phyloP scores from a whole-genome alignment of 2,329 filamentous ascomycete genomes.

The Pseudogymnoascus sp. region DNA sequence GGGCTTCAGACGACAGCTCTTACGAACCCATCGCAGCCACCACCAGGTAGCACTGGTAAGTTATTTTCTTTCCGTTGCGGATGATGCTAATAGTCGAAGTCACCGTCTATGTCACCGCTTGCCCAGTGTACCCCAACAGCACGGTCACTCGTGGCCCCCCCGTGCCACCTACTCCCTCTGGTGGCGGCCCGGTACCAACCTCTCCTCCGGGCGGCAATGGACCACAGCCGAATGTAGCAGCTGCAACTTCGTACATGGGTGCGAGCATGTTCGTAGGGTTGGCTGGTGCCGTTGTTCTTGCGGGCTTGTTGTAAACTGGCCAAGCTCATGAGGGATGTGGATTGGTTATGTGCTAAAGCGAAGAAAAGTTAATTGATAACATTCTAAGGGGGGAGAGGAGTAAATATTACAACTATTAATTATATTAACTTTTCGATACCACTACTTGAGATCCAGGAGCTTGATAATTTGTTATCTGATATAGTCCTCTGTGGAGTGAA shows the following conservation, averaged over 20 bases:
- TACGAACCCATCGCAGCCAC: neutral
- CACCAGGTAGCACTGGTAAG: neutral
- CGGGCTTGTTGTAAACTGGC: neutral
- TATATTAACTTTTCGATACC: neutral
- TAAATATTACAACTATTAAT: neutral
- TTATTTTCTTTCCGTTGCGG: neutral
- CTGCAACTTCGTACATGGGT: neutral
- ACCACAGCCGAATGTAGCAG: neutral
- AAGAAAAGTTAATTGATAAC: neutral
- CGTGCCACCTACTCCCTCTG: neutral
- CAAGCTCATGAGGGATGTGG: neutral
- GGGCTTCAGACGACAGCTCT: neutral
- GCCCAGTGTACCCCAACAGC: neutral
- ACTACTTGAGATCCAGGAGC: no score
- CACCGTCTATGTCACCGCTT: neutral
- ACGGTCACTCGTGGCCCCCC: neutral
- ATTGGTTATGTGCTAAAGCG: neutral
- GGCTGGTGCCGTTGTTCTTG: neutral
- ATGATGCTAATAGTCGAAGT: neutral
- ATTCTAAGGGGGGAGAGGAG: neutral
- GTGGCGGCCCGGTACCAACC: neutral
- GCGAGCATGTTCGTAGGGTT: neutral
- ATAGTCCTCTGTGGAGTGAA: no score
- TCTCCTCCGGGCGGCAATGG: neutral
- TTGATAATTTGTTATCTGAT: no score